A percentile compares a stretch with the other conserved stretches of the same genome.
Evolutionary conservation across 768 basidiomycete genomes (phyloP).

Genomic region (Tricholoma sp.): DNA sequence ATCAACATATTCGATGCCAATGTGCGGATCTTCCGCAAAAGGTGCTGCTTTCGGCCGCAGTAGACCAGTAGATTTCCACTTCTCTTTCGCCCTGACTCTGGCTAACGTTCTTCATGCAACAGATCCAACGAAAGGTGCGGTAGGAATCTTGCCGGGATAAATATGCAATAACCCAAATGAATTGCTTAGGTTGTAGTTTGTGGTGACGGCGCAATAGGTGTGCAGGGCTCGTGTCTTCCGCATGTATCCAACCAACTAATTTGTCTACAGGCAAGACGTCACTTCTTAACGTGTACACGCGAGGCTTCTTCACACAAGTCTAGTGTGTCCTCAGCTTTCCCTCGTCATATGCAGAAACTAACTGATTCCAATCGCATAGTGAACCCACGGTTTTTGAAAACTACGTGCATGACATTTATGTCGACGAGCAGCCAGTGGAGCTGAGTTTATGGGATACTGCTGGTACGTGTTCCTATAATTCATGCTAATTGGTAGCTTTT

Average conservation of each 20-base stretch:
- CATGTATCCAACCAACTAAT: constrained; percentile 8
- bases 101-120: constrained; percentile 4
- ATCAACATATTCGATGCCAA: constrained; percentile 32
- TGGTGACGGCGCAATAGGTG: constrained; percentile 94
- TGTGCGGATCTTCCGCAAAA: constrained; percentile 50
- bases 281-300: constrained; percentile 80
- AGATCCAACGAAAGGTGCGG: constrained; percentile 46
- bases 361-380: constrained; percentile 29
- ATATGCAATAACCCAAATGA: constrained; percentile 7
- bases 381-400: constrained; percentile 98
- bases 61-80: constrained; percentile 38
- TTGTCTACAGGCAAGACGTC: constrained; percentile 67
- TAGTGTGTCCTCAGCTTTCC: constrained; percentile 50
- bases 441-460: constrained; percentile 97
- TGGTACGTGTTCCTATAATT: constrained; percentile 43
- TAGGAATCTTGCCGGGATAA: neutral
- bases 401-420: constrained; percentile 84
- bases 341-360: neutral
- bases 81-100: neutral
- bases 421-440: constrained; percentile 86
- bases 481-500: constrained; percentile 21
- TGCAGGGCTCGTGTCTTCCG: constrained; percentile 18
- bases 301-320: constrained; percentile 92
- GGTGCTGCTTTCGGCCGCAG: constrained; percentile 51
- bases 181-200: constrained; percentile 68